A percentile compares a stretch with the other conserved stretches of the same genome.
These are phyloP conservation scores for Termitomyces sp. DNA, from an alignment of 768 basidiomycete species.

Conservation along the genomic window DNA sequence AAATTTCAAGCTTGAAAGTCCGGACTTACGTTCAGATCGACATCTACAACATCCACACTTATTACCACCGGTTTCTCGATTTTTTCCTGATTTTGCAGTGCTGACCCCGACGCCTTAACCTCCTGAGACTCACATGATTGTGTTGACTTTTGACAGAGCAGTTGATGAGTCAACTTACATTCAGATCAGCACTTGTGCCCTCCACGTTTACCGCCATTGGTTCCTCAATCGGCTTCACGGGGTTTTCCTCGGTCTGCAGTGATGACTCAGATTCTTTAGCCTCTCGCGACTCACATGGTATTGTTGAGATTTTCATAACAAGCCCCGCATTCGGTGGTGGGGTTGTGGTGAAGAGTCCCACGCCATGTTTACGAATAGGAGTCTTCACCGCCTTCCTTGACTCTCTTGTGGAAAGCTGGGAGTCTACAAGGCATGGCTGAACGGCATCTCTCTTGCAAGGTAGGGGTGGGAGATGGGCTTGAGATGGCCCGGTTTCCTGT, in stretches of 20 bases:
- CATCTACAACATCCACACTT: conserved; percentile 8
- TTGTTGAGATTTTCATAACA: neutral
- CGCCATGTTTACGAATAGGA: conserved; percentile 5
- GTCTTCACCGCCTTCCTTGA: neutral
- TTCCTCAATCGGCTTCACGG: neutral
- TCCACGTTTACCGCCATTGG: conserved; percentile 4
- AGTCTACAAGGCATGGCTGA: neutral
- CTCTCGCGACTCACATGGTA: neutral
- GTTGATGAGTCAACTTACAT: neutral
- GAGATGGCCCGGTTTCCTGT: neutral
- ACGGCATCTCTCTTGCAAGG: neutral
- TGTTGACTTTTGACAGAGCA: neutral
- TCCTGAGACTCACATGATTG: neutral
- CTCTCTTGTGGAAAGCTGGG: neutral
- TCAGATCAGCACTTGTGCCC: no score
- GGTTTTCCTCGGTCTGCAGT: neutral
- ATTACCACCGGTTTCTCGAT: neutral
- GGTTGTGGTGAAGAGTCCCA: conserved; percentile 3
- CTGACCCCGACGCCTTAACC: neutral
- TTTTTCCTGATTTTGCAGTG: neutral
- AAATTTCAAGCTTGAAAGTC: neutral
- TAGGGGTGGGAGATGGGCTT: neutral
- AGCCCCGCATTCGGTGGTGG: conserved; percentile 3
- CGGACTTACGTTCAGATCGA: neutral
- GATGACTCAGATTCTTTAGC: no score